phyloP scores from a whole-genome alignment of 2,329 filamentous ascomycete genomes.

The Diaporthe aspalathi region DNA sequence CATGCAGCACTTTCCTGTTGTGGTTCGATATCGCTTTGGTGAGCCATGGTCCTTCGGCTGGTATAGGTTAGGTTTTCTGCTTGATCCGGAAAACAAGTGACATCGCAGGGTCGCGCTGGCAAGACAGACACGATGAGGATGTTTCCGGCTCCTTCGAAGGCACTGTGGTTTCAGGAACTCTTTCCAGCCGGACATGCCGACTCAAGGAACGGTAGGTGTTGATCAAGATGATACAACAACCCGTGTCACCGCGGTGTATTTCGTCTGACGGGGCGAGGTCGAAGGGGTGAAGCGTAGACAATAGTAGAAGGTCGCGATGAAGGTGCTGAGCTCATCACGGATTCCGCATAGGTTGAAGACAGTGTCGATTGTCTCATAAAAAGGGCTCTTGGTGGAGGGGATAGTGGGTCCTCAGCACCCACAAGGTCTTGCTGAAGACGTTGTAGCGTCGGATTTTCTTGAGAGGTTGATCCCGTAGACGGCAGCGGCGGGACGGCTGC shows the following conservation, averaged over 20 bases:
- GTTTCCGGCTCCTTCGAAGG: neutral
- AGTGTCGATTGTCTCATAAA: constrained; percentile 3
- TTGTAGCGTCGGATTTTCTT: neutral
- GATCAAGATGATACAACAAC: neutral
- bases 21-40: no score
- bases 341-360: neutral
- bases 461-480: neutral
- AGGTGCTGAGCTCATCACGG: constrained; percentile 4
- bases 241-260: neutral
- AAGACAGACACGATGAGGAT: neutral
- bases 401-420: neutral
- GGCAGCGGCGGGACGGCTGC: neutral
- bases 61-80: no score
- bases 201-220: neutral
- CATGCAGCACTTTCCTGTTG: no score
- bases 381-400: neutral
- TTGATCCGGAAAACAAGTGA: neutral
- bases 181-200: no score
- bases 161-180: neutral
- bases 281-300: constrained; percentile 13
- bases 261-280: constrained; percentile 8
- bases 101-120: neutral
- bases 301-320: constrained; percentile 15
- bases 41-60: no score
- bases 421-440: neutral